phyloP scores from a whole-genome alignment of 2,329 filamentous ascomycete genomes.

The Sporothrix phasma region DNA sequence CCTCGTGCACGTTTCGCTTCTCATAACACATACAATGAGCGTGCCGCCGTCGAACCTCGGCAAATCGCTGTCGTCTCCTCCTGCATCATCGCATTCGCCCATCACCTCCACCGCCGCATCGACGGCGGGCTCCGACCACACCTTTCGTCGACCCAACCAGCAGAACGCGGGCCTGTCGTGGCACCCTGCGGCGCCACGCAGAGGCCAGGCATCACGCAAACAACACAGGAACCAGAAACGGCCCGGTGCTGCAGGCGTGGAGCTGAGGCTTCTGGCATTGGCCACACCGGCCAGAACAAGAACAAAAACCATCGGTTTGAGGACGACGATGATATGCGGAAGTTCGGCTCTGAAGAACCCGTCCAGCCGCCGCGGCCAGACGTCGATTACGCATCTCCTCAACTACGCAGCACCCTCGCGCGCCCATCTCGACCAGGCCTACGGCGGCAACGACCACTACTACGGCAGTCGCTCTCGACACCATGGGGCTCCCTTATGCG shows the following conservation, averaged over 20 bases:
- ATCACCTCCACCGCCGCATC: constrained; percentile 33
- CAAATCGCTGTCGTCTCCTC: constrained; percentile 40
- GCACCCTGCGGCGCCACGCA: constrained; percentile 48
- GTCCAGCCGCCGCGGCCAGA: constrained; percentile 76
- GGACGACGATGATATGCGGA: constrained; percentile 83
- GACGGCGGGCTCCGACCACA: constrained; percentile 40
- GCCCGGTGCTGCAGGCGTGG: constrained; percentile 35
- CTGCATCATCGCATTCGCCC: constrained; percentile 33
- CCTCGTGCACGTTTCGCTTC: background rate
- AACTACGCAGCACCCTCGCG: constrained; percentile 77
- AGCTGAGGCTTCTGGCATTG: background rate
- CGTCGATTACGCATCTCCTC: constrained; percentile 92
- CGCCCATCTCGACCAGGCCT: constrained; percentile 47
- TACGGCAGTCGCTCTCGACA: constrained; percentile 24
- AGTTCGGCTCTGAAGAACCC: constrained; percentile 51
- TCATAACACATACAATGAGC: constrained; percentile 25
- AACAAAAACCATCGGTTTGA: constrained; percentile 37
- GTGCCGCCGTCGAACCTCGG: constrained; percentile 33
- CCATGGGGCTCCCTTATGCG: constrained; percentile 30
- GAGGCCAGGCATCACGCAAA: constrained; percentile 64
- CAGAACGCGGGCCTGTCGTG: constrained; percentile 22
- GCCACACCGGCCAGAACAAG: background rate
- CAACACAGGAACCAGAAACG: constrained; percentile 77
- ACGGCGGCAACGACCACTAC: background rate
- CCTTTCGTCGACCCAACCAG: constrained; percentile 35